A percentile compares a stretch with the other conserved stretches of the same genome.
phyloP scores from a whole-genome alignment of 805 yeast species.

The Candida cerambycidarum region DNA sequence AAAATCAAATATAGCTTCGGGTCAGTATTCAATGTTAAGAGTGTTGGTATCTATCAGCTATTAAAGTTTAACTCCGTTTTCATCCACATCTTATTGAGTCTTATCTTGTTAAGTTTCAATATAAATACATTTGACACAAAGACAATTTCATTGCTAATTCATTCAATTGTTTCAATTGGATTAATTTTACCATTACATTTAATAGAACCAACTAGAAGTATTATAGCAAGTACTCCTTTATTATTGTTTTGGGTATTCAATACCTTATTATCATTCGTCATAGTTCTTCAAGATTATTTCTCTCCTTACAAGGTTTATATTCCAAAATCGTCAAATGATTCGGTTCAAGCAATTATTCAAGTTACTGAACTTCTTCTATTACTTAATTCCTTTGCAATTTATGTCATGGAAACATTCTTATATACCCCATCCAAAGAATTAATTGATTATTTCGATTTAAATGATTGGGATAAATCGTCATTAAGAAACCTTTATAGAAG shows the following conservation, averaged over 20 bases:
- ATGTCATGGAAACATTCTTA: constrained; percentile 17
- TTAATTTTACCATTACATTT: constrained; percentile 43
- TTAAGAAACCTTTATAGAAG: constrained; percentile 19
- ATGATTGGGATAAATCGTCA: constrained; percentile 26
- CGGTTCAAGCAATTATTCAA: constrained; percentile 9
- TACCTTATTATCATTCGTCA: constrained; percentile 12
- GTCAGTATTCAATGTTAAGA: constrained; percentile 15
- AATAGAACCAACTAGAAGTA: constrained; percentile 41
- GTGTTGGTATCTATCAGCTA: constrained; percentile 20
- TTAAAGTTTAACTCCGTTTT: constrained; percentile 18
- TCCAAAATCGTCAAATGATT: constrained; percentile 6
- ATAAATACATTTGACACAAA: constrained; percentile 6
- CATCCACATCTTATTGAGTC: constrained; percentile 15
- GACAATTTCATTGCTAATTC: constrained; percentile 10
- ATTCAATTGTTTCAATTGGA: constrained; percentile 5
- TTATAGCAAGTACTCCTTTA: constrained; percentile 38
- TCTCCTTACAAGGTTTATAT: constrained; percentile 20
- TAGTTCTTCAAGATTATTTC: constrained; percentile 20
- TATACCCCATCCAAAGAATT: constrained; percentile 23
- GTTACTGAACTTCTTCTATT: constrained; percentile 17
- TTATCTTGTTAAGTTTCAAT: constrained; percentile 12
- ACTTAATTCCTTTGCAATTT: constrained; percentile 18
- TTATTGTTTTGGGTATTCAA: constrained; percentile 38
- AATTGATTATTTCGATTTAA: constrained; percentile 20
- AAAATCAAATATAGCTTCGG: constrained; percentile 21